Base-by-base conservation (phyloP, 306 rosid species). In the Cucurbita moschata region DNA sequence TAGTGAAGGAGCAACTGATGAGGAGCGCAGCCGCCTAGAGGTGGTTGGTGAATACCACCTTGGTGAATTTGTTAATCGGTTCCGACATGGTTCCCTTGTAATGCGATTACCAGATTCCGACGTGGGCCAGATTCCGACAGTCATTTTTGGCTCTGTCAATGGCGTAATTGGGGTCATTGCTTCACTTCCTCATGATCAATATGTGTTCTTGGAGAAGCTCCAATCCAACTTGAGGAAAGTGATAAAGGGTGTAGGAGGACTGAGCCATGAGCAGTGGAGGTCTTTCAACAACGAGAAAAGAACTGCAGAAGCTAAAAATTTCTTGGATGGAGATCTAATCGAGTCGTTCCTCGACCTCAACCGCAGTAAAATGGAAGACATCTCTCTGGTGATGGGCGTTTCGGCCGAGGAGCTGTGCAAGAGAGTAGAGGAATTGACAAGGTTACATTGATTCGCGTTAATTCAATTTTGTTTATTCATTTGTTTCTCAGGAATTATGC, bases 201-300 rank as follows among this genome's bases (percentile, higher is more conserved):
- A 86, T 46, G 80, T 86, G 39, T 95, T 95, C 81, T 73, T 95
- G 56, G 97, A 95, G 75, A 91, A 87, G 82, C 97, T 95, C 78
- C 99, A 95, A 78, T 79, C 96, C n/a, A 88, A 82, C 80, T 72
- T 95, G 82, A 83, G 97, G 78, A 95, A 88, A 80, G 96, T 95
- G 82, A 95, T 95, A 15, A 95, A 91, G 82, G 97, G 99, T 42
- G 95, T 95, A 30, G 99, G 99, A 64, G 99, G 99, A 53, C 81
- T 95, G 55, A 95, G 87, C 84, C 99, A 95, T 16, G 99, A 95
- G 85, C 99, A 95, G 37, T 91, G 99, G 99, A 89, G 97, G 76
- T 95, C 97, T 50, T 95, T 90, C 79, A 91, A 83, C 86, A 95
- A 84, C 13, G 97, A 95, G 83, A 95, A 91, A 88, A 89, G 87